A percentile compares a stretch with the other conserved stretches of the same genome.
These are phyloP conservation scores for Nicotiana tomentosiformis DNA, from an alignment of 257 asterid species.

Conservation along the genomic window DNA sequence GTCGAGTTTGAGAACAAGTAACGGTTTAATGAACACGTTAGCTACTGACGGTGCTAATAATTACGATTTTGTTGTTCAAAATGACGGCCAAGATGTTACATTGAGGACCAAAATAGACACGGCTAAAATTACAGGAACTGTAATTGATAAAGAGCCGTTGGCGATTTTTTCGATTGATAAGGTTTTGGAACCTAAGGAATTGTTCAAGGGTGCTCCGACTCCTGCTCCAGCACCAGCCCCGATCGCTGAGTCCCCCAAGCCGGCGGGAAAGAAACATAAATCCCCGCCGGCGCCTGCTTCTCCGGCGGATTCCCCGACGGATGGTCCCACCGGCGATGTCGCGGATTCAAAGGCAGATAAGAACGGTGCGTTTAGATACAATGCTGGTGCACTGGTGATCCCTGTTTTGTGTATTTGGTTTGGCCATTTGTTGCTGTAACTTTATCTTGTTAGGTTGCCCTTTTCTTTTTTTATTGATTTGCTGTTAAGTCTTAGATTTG, in stretches of 20 bases:
- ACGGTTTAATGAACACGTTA: slow-evolving; percentile 44
- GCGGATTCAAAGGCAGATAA: slow-evolving; percentile 38
- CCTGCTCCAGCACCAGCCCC: slow-evolving; percentile 48
- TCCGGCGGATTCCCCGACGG: slow-evolving; percentile 42
- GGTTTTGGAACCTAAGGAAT: slow-evolving; percentile 45
- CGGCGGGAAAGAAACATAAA: slow-evolving; percentile 34
- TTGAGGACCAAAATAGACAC: slow-evolving; percentile 39
- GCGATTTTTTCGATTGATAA: slow-evolving; percentile 35
- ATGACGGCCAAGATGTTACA: slow-evolving; percentile 50
- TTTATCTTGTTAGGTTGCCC: neutral
- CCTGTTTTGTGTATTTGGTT: neutral
- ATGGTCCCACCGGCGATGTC: slow-evolving; percentile 29
- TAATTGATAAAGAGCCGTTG: slow-evolving; percentile 43
- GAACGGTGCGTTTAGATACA: neutral
- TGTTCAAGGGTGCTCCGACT: slow-evolving; percentile 33
- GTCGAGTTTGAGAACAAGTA: slow-evolving; percentile 38
- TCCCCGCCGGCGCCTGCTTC: slow-evolving; percentile 50
- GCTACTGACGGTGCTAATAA: slow-evolving; percentile 51
- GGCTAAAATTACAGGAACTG: slow-evolving; percentile 36
- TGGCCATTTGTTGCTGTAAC: neutral
- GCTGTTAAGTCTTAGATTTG: neutral
- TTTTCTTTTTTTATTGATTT: neutral
- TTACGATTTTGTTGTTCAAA: slow-evolving; percentile 38
- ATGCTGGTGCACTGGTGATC: neutral
- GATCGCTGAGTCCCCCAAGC: slow-evolving; percentile 27